Evolutionary conservation across 2,329 filamentous ascomycete species (phyloP).

Genomic region (Monilinia vaccinii-corymbosi): DNA sequence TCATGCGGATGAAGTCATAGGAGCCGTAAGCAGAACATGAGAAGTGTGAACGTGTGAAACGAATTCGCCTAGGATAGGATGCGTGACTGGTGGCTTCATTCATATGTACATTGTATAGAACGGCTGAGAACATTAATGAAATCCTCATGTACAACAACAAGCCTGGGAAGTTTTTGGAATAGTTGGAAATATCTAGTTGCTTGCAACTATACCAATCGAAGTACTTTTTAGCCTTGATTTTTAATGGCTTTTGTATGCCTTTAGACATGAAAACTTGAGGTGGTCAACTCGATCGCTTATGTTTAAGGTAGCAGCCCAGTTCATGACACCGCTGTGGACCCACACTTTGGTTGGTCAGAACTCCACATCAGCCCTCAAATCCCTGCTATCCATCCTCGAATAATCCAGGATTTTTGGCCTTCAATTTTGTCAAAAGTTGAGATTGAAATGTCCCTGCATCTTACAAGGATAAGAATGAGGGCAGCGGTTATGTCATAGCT

Average conservation of each 20-base stretch:
- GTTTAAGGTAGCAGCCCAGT: constrained; percentile 1
- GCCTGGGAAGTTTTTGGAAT: not conserved
- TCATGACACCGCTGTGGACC: too few relatives aligned
- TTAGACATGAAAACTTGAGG: not conserved
- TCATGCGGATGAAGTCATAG: not conserved
- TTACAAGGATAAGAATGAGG: not conserved
- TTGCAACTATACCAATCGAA: not conserved
- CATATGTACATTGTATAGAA: not conserved
- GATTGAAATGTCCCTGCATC: not conserved
- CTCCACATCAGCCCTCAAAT: not conserved
- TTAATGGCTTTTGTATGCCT: not conserved
- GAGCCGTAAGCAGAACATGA: not conserved
- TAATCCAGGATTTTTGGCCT: not conserved
- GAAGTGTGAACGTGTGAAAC: not conserved
- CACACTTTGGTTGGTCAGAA: not conserved
- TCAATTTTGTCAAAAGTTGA: not conserved
- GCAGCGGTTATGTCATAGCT: constrained; percentile 8
- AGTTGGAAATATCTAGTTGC: not conserved
- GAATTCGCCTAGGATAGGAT: too few relatives aligned
- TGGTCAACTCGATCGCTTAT: not conserved
- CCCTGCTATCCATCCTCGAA: not conserved
- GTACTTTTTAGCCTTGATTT: constrained; percentile 1
- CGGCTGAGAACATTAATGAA: not conserved
- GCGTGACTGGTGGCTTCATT: not conserved
- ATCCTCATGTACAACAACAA: not conserved